Base-by-base conservation (phyloP, 345 rosid species). In the Crucihimalaya himalaica region DNA sequence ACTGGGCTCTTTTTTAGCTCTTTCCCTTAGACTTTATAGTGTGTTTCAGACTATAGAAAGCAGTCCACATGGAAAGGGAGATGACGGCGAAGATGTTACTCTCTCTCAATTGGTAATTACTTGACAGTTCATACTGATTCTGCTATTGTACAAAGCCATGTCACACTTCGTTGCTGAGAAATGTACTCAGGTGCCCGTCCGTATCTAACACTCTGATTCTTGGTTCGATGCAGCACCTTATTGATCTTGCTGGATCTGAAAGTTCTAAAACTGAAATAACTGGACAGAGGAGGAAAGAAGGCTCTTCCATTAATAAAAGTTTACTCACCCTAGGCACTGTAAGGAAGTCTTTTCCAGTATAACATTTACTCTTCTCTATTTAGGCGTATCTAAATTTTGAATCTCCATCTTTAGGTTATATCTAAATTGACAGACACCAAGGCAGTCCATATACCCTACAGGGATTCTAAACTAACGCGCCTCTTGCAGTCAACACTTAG, bases 191-290 rank as follows among this genome's bases (percentile, higher is more conserved):
- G 35, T 51, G 55, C 28, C 39, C 25, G 2, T 66, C 28, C 54
- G 53, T 63, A 13, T 50, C 73, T 54, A 57, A 66, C 28, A 58
- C 35, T 15, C 58, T 32, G 70, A 25, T 77, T 55, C 21, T 70
- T 71, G 65, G n/a, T 61, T 78, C 4, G 4, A 60, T 81, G 60
- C 85, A 96, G 99, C 94, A 96, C 85, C 84, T 96, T 84, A 96
- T 96, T 43, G 99, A 96, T 87, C 88, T 96, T 43, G 99, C 99
- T 76, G 99, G 98, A 73, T 96, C 99, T 52, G 99, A 96, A 84
- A 96, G 99, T 78, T 90, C 99, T 73, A 96, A 96, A 85, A 88
- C 98, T 37, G 99, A 96, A 81, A 92, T 97, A 70, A 88, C 91
- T 63, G 99, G 99, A 55, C 71, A 92, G 23, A 79, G 99, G 76